Evolutionary conservation across 306 rosid genomes (phyloP).

Genomic region (Quillaja saponaria): DNA sequence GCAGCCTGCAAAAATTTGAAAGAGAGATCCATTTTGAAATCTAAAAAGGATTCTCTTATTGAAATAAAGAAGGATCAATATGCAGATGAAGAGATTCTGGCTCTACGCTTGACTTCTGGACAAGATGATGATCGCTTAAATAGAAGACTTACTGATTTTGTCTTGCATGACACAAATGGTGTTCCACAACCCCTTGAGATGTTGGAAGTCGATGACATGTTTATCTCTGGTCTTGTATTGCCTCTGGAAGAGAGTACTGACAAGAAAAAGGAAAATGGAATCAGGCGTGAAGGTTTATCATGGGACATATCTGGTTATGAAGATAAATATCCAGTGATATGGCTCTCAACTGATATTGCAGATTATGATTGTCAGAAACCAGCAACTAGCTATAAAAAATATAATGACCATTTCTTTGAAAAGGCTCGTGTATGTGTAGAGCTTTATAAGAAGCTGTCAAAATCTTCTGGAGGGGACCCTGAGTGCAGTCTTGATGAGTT

Average conservation of each 20-base stretch:
- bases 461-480: constrained; percentile 67
- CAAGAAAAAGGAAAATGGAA: constrained; percentile 63
- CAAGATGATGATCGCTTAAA: constrained; percentile 59
- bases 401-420: constrained; percentile 63
- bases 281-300: constrained; percentile 73
- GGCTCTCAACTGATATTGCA: constrained; percentile 85
- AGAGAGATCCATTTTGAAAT: constrained; percentile 50
- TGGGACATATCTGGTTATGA: constrained; percentile 96
- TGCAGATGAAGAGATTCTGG: constrained; percentile 69
- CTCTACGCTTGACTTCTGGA: constrained; percentile 61
- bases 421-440: constrained; percentile 76
- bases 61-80: constrained; percentile 55
- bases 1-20: constrained; percentile 71
- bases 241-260: constrained; percentile 58
- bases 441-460: constrained; percentile 67
- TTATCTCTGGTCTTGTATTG: constrained; percentile 68
- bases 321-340: constrained; percentile 76
- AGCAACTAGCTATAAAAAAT: constrained; percentile 66
- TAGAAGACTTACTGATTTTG: constrained; percentile 73
- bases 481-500: constrained; percentile 73
- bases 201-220: constrained; percentile 73
- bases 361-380: constrained; percentile 80
- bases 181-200: constrained; percentile 64
- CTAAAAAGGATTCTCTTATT: constrained; percentile 54
- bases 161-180: constrained; percentile 72